These are phyloP conservation scores for Oryza nivara DNA, from an alignment of 176 grass and related monocot species.

Conservation along the genomic window DNA sequence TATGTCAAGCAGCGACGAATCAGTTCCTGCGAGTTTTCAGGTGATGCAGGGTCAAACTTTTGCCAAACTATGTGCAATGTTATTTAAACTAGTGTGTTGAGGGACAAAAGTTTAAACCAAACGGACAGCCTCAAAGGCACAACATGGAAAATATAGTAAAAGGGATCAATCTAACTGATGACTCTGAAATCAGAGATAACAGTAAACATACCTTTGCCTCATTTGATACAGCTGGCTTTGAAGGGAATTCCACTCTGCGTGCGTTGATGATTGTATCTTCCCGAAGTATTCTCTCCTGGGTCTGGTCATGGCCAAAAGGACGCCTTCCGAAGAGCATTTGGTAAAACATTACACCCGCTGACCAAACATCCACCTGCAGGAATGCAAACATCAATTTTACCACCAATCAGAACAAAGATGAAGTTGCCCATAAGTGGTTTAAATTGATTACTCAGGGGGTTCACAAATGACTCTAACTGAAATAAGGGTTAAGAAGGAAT, in stretches of 20 bases:
- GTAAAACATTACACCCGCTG: slow-evolving; percentile 96
- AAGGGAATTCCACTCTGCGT: slow-evolving; percentile 89
- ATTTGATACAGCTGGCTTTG: slow-evolving; percentile 88
- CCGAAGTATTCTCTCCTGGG: slow-evolving; percentile 94
- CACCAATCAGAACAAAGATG: slow-evolving; percentile 6
- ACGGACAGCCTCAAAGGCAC: slow-evolving; percentile 4
- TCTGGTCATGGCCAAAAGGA: slow-evolving; percentile 98
- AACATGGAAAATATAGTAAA: slow-evolving; percentile 29
- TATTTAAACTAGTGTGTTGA: not conserved
- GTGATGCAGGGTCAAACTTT: slow-evolving; percentile 15
- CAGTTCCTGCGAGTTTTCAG: slow-evolving; percentile 66
- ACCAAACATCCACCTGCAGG: slow-evolving; percentile 97
- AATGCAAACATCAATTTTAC: slow-evolving; percentile 36
- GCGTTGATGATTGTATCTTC: slow-evolving; percentile 99
- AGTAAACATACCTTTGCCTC: slow-evolving; percentile 81
- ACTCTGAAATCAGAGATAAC: slow-evolving; percentile 18
- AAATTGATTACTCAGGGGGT: slow-evolving; percentile 20
- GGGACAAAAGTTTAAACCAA: slow-evolving; percentile 16
- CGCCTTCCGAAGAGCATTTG: slow-evolving; percentile 95
- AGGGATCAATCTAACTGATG: slow-evolving; percentile 19
- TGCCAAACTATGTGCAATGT: not conserved
- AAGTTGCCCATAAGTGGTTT: slow-evolving; percentile 16
- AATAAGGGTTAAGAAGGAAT: not conserved
- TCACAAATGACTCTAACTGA: slow-evolving; percentile 23
- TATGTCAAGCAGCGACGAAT: slow-evolving; percentile 94